Percentiles rank a stretch among this genome's conserved stretches.
These are phyloP conservation scores for Tylopilus cervinicoccineus DNA, from an alignment of 768 basidiomycete species.

Conservation along the genomic window DNA sequence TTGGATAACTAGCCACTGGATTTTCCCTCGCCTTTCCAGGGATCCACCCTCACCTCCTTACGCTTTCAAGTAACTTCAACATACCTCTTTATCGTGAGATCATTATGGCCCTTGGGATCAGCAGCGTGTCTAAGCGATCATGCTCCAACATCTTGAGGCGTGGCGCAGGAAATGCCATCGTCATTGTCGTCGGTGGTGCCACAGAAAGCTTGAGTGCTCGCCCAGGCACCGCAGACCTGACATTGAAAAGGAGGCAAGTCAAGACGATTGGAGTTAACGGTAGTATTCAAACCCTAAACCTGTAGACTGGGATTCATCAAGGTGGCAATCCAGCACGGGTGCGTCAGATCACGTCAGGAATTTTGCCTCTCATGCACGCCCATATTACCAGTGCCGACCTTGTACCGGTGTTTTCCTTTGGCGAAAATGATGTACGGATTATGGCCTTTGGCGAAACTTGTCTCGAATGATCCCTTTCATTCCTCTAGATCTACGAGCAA, in stretches of 20 bases:
- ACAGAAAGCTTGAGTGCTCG: constrained; percentile 91
- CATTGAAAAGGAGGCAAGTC: constrained; percentile 61
- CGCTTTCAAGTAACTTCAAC: constrained; percentile 83
- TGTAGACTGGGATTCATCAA: constrained; percentile 91
- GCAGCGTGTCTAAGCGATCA: constrained; percentile 86
- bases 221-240: constrained; percentile 94
- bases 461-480: neutral
- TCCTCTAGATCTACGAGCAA: constrained; percentile 84
- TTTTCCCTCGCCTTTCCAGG: constrained; percentile 91
- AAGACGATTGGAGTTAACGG: neutral
- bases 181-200: constrained; percentile 95
- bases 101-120: constrained; percentile 80
- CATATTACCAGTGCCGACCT: constrained; percentile 69
- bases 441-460: neutral
- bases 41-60: constrained; percentile 89
- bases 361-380: constrained; percentile 3
- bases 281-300: neutral
- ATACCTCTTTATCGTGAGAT: constrained; percentile 94
- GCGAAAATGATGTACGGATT: constrained; percentile 88
- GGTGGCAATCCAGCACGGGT: constrained; percentile 87
- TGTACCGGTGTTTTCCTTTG: constrained; percentile 97
- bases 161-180: constrained; percentile 70
- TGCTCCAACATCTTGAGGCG: constrained; percentile 80
- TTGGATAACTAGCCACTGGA: constrained; percentile 62
- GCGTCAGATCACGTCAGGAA: constrained; percentile 17